Conservation (phyloP, 2,329 filamentous ascomycete species). For the Plectosphaerella cucumerina region DNA sequence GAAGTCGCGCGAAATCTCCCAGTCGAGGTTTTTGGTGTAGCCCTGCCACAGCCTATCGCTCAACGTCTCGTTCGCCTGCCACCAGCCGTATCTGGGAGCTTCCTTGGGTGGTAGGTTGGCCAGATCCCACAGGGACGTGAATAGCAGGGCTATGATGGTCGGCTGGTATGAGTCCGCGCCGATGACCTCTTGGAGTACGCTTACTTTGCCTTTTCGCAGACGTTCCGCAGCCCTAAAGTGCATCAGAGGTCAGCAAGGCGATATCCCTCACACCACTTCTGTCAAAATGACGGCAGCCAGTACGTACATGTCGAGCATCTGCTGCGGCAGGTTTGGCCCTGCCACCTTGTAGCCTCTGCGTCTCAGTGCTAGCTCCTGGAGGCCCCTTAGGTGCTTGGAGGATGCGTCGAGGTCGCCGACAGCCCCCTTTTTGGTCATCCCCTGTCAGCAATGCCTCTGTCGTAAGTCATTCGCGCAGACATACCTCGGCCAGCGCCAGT, state of each 20-base stretch:
- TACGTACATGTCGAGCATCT: constrained; percentile 37
- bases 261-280: not conserved
- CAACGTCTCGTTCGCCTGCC: constrained; percentile 28
- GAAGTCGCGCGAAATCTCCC: constrained; percentile 29
- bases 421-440: constrained; percentile 28
- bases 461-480: not conserved
- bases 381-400: constrained; percentile 35
- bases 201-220: constrained; percentile 34
- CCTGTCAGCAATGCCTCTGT: not conserved
- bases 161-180: constrained; percentile 33
- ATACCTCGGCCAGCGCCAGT: constrained; percentile 39
- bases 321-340: constrained; percentile 32
- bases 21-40: constrained; percentile 30
- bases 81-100: constrained; percentile 30
- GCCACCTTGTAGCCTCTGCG: constrained; percentile 20
- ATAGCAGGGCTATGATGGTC: constrained; percentile 38
- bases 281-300: not conserved
- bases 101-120: constrained; percentile 26
- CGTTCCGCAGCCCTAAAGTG: constrained; percentile 33
- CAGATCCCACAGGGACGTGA: constrained; percentile 37
- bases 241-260: not conserved
- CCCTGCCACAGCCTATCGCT: constrained; percentile 31
- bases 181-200: constrained; percentile 19
- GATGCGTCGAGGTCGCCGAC: constrained; percentile 38
- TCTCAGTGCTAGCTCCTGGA: constrained; percentile 22